Percentiles rank a stretch among this genome's conserved stretches.
phyloP scores from a whole-genome alignment of 768 basidiomycete genomes.

The Termitomyces titanicus region DNA sequence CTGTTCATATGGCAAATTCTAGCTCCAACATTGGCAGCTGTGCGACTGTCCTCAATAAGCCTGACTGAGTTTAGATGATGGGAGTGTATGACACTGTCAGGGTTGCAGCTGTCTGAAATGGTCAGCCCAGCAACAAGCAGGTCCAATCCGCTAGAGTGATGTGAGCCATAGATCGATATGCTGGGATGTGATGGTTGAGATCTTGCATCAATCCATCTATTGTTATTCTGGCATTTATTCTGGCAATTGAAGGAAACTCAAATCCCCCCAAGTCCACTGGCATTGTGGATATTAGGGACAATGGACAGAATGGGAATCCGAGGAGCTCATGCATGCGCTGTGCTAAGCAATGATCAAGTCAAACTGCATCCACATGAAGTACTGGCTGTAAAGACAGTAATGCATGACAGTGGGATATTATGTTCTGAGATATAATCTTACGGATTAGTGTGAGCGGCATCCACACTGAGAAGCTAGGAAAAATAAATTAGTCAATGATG shows the following conservation, averaged over 20 bases:
- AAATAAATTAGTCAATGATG: constrained; percentile 19
- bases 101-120: no score
- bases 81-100: no score
- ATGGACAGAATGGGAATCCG: constrained; percentile 21
- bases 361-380: constrained; percentile 9
- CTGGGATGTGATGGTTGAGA: constrained; percentile 21
- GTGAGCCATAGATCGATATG: constrained; percentile 12
- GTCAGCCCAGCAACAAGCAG: no score
- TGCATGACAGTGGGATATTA: constrained; percentile 15
- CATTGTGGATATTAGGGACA: constrained; percentile 3
- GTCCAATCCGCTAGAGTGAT: constrained; percentile 19
- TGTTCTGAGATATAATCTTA: constrained; percentile 18
- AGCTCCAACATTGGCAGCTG: no score
- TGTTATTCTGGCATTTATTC: constrained; percentile 16
- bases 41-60: no score
- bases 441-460: no score
- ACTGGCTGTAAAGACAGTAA: constrained; percentile 22
- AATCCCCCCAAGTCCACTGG: constrained; percentile 17
- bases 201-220: constrained; percentile 18
- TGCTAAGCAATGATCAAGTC: constrained; percentile 14
- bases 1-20: no score
- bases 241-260: constrained; percentile 19
- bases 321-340: constrained; percentile 16
- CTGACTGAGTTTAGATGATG: no score
- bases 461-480: constrained; percentile 15